Base-by-base conservation (phyloP, 371 early-diverging fungal genomes). In the Choanephora cucurbitarum region DNA sequence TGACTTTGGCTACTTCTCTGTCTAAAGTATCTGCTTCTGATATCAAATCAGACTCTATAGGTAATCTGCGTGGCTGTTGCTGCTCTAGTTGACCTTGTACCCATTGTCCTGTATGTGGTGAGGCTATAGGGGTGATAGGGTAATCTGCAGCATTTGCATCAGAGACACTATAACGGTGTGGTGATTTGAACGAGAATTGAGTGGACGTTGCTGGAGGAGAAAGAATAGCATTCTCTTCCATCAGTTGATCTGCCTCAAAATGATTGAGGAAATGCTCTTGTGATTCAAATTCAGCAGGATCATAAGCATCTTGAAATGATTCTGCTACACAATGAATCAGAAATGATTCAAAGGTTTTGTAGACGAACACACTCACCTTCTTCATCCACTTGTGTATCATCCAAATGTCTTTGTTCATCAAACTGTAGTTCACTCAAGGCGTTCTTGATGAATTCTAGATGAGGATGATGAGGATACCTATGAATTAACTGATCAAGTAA, bases 21-120 rank as follows among this genome's bases (percentile, higher is more conserved):
- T 77, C 78, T 17, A 70, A 28, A 0, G 74, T 72, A 48, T 77
- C 77, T 14, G 67, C 56, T 24, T 77, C 73, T 2, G 77, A 77
- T 10, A 64, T 37, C 9, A 50, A 45, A 18, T 67, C 64, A n/a
- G 11, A 7, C 10, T 37, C 37, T 7, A 28, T 28, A 28, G 28
- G 28, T 7, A 28, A 5, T 7, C 46, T 49, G 28, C 44, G 44
- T 34, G 55, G 28, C 28, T 52, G 43, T 55, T 55, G 60, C 18
- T 62, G 28, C 22, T 55, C 55, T 37, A 58, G 13, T 37, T 62
- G 62, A 10, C 33, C 50, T 11, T 46, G 23, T 23, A 66, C 50
- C 66, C 57, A 61, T 43, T 57, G 56, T 1, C 53, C 41, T 17
- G 66, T 57, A 13, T 52, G 47, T 18, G 69, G 69, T 3, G 60